Percentiles rank a stretch among this genome's conserved stretches.
phyloP scores from a whole-genome alignment of 768 basidiomycete genomes.

The Phaffia australis region DNA sequence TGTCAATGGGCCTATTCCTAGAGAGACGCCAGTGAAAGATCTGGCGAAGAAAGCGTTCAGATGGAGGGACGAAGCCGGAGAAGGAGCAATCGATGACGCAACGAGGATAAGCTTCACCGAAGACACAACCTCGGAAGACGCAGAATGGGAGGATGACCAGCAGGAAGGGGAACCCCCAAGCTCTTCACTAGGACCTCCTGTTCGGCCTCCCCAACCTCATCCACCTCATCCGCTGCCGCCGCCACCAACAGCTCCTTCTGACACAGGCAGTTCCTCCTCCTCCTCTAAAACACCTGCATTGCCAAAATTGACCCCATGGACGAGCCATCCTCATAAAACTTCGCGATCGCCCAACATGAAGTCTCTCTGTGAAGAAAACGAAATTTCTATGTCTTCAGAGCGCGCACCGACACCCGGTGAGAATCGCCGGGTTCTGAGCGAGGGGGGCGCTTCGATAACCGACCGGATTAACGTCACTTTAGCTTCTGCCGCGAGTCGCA shows the following conservation, averaged over 20 bases:
- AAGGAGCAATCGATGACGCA: slow-evolving; percentile 60
- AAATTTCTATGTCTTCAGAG: too few species aligned
- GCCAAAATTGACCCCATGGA: slow-evolving; percentile 5
- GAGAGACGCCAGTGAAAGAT: slow-evolving; percentile 46
- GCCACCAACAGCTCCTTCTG: neutral
- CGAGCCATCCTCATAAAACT: neutral
- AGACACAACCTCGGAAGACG: slow-evolving; percentile 1
- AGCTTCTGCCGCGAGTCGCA: too few species aligned
- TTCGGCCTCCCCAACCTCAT: neutral
- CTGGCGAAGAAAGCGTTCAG: slow-evolving; percentile 62
- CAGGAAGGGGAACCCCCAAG: neutral
- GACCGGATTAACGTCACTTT: too few species aligned
- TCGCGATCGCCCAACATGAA: neutral
- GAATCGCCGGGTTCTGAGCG: too few species aligned
- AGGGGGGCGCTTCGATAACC: too few species aligned
- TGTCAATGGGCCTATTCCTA: neutral
- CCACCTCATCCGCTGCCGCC: neutral
- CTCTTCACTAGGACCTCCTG: neutral
- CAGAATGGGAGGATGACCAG: slow-evolving; percentile 25
- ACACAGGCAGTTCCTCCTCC: neutral
- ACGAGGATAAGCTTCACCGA: slow-evolving; percentile 11
- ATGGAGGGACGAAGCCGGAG: slow-evolving; percentile 79
- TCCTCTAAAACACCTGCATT: slow-evolving; percentile 7
- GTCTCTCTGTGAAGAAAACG: too few species aligned
- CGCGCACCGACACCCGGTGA: too few species aligned